Conservation (phyloP, 1,284 basidiomycete species). For the Puccinia novopanici region DNA sequence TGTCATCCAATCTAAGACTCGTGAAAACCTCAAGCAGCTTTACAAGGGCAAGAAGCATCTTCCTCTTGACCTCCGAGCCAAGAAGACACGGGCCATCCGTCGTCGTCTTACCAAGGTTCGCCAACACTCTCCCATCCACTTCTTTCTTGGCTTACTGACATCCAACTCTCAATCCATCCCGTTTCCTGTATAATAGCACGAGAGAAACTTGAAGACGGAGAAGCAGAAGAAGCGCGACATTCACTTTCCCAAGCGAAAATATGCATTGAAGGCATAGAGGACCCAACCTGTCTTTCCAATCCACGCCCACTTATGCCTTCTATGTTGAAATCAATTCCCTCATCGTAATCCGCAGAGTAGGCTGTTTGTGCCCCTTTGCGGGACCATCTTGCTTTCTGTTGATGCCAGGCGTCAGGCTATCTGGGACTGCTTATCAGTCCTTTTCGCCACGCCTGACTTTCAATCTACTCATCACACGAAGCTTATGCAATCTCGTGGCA, state of each 20-base stretch:
- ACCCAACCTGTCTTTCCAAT: not conserved
- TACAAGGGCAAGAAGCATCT: conserved; percentile 97
- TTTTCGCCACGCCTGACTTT: too few species aligned
- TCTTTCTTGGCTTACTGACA: conserved; percentile 19
- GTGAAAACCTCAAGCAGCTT: conserved; percentile 93
- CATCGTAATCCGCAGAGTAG: not conserved
- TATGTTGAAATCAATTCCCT: conserved; percentile 2
- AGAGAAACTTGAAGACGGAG: conserved; percentile 77
- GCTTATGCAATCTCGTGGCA: too few species aligned
- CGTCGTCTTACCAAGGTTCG: conserved; percentile 85
- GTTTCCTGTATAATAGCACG: conserved; percentile 68
- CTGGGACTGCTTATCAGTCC: not conserved
- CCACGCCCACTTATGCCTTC: not conserved
- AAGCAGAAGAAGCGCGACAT: conserved; percentile 89
- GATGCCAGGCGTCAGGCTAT: not conserved
- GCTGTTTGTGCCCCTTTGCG: not conserved
- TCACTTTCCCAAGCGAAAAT: conserved; percentile 75
- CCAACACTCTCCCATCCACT: conserved; percentile 28
- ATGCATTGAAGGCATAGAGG: conserved; percentile 71
- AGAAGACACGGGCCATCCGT: conserved; percentile 98
- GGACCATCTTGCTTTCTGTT: not conserved
- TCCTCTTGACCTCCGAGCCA: conserved; percentile 94
- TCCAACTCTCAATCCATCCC: conserved; percentile 51
- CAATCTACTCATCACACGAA: too few species aligned
- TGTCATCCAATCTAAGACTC: conserved; percentile 97